Base-by-base conservation (phyloP, 805 yeast species). In the Naumovozyma castellii region DNA sequence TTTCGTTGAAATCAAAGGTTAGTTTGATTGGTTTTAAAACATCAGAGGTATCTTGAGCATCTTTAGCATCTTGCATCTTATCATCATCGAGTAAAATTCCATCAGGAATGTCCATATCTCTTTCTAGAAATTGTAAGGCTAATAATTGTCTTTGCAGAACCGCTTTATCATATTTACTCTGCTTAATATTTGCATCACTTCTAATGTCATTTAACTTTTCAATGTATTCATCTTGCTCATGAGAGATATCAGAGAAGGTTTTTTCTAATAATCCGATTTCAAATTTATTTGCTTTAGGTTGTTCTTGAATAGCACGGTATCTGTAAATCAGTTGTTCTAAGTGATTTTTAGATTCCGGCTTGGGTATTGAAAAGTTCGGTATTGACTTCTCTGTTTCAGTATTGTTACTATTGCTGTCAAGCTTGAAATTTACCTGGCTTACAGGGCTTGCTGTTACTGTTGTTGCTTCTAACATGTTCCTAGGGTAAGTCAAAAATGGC, bases 21-120 rank as follows among this genome's bases (percentile, higher is more conserved):
- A 54, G 27, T 36, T 56, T 48, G n/a, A 67, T 38, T 25, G 57
- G 57, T 2, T 27, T 37, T 5, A 30, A n/a, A n/a, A n/a, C n/a
- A n/a, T n/a, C n/a, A n/a, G n/a, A n/a, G n/a, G n/a, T n/a, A n/a
- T n/a, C n/a, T 22, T 22, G 27, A 6, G 27, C 27, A 6, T 6
- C 4, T 32, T 36, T 6, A 15, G 63, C 52, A 12, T 56, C 54
- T 30, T 64, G 66, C 4, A n/a, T n/a, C n/a, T n/a, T n/a, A n/a
- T n/a, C n/a, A n/a, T n/a, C n/a, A n/a, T 52, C 42, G 46, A 75
- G 75, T 15, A 80, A 53, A 6, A 22, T 22, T 3, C 64, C 50
- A 25, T 66, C 69, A 0, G 90, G 86, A 35, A 84, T 58, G 52
- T 78, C 83, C 43, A 79, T 47, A 56, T 82, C 85, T 48, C 69